These are phyloP conservation scores for Escallonia herrerae DNA, from an alignment of 129 eudicot genomes.

Conservation along the genomic window DNA sequence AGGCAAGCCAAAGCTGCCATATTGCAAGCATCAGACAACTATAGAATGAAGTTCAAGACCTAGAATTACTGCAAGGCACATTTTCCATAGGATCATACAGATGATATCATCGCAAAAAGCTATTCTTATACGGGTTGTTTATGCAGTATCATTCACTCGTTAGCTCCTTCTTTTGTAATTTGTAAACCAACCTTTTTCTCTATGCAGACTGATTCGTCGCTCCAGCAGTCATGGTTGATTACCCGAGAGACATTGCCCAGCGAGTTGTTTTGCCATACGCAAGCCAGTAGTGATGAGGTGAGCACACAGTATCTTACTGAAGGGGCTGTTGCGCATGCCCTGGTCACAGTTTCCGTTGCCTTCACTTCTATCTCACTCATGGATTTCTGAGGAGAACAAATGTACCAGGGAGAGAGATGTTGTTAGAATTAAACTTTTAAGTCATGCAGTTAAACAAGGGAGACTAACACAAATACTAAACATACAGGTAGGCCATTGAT, in stretches of 20 bases:
- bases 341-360: slow-evolving; percentile 51
- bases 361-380: slow-evolving; percentile 74
- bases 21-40: background rate
- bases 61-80: too few relatives aligned
- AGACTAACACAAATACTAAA: too few relatives aligned
- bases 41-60: background rate
- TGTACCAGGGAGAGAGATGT: background rate
- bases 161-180: too few relatives aligned
- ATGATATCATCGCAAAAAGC: too few relatives aligned
- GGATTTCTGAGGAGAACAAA: slow-evolving; percentile 36
- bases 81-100: too few relatives aligned
- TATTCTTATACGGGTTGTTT: too few relatives aligned
- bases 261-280: slow-evolving; percentile 56
- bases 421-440: background rate
- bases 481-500: too few relatives aligned
- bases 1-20: slow-evolving; percentile 66
- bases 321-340: slow-evolving; percentile 53
- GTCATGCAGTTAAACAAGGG: background rate
- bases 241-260: slow-evolving; percentile 15
- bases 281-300: slow-evolving; percentile 70
- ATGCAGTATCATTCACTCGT: too few relatives aligned
- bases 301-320: slow-evolving; percentile 60
- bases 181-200: slow-evolving; percentile 43
- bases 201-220: slow-evolving; percentile 57
- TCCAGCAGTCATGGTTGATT: slow-evolving; percentile 61